Evolutionary conservation across 495 filamentous ascomycete genomes (phyloP).

Genomic region (Monascus purpureus): DNA sequence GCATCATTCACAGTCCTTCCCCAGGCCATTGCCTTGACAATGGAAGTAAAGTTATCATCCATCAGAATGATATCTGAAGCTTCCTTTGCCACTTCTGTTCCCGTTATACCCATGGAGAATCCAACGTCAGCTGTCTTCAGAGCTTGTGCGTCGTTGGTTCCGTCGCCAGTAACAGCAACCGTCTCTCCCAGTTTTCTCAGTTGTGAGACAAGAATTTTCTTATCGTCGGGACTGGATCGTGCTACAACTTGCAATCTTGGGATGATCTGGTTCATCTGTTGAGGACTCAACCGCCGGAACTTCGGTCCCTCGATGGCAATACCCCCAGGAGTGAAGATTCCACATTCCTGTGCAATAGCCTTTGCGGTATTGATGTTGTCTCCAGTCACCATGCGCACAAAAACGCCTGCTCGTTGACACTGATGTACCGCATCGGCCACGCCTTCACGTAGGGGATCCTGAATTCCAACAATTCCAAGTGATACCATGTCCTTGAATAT

Average conservation of each 20-base stretch:
- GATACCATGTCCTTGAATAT: conserved; percentile 69
- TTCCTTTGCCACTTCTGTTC: conserved; percentile 86
- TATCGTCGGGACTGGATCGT: conserved; percentile 73
- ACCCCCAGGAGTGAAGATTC: conserved; percentile 62
- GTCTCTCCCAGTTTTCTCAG: conserved; percentile 79
- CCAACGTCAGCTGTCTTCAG: conserved; percentile 80
- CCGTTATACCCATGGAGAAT: conserved; percentile 84
- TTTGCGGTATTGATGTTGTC: conserved; percentile 79
- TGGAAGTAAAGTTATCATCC: conserved; percentile 88
- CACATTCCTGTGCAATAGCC: conserved; percentile 73
- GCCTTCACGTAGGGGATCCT: conserved; percentile 70
- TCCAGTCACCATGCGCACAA: conserved; percentile 84
- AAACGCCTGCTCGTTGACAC: conserved; percentile 67
- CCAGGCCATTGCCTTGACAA: conserved; percentile 80
- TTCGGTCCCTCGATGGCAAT: conserved; percentile 71
- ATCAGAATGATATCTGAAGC: conserved; percentile 89
- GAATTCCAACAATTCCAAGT: conserved; percentile 70
- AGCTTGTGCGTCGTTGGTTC: conserved; percentile 83
- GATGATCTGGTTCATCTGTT: conserved; percentile 55
- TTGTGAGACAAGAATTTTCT: conserved; percentile 62
- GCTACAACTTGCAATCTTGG: conserved; percentile 74
- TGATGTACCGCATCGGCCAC: conserved; percentile 63
- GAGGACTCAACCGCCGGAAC: conserved; percentile 55
- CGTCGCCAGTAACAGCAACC: conserved; percentile 87
- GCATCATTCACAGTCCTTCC: conserved; percentile 80